A percentile compares a stretch with the other conserved stretches of the same genome.
Evolutionary conservation across 345 rosid genomes (phyloP).

Genomic region (Eutrema japonicum): DNA sequence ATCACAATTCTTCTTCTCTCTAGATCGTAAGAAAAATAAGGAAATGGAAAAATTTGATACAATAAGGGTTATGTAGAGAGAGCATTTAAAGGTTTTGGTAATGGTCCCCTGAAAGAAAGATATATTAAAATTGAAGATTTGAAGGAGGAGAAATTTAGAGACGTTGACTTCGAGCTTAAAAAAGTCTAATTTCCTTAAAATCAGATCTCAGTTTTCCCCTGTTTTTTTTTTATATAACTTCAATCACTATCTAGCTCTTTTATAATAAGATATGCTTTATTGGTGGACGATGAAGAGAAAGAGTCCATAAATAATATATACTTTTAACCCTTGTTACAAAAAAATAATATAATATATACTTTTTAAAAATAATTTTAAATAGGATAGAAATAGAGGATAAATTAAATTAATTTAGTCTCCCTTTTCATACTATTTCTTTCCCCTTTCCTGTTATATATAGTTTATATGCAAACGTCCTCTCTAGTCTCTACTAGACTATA

Average conservation of each 20-base stretch:
- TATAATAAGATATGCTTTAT: not conserved
- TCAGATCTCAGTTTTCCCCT: not conserved
- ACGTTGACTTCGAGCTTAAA: conserved; percentile 26
- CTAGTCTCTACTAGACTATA: conserved; percentile 19
- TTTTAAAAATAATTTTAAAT: conserved; percentile 19
- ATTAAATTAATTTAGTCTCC: conserved; percentile 2
- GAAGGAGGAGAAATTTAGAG: conserved; percentile 1
- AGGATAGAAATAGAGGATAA: conserved; percentile 9
- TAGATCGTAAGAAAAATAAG: not conserved
- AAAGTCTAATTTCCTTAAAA: conserved; percentile 4
- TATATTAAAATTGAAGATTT: not conserved
- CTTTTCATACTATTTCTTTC: conserved; percentile 8
- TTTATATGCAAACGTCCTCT: conserved; percentile 17
- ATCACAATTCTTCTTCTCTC: too few species aligned
- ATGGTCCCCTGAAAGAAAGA: not conserved
- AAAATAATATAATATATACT: not conserved
- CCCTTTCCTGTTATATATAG: conserved; percentile 22
- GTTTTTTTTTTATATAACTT: conserved; percentile 13
- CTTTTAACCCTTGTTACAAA: too few species aligned
- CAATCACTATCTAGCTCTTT: conserved; percentile 34
- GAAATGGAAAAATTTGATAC: not conserved
- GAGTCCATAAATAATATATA: not conserved
- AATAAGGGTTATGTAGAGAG: conserved; percentile 7
- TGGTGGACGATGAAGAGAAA: conserved; percentile 24
- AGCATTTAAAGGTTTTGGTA: not conserved